These are phyloP conservation scores for Lactarius vividus DNA, from an alignment of 768 basidiomycete species.

Conservation along the genomic window DNA sequence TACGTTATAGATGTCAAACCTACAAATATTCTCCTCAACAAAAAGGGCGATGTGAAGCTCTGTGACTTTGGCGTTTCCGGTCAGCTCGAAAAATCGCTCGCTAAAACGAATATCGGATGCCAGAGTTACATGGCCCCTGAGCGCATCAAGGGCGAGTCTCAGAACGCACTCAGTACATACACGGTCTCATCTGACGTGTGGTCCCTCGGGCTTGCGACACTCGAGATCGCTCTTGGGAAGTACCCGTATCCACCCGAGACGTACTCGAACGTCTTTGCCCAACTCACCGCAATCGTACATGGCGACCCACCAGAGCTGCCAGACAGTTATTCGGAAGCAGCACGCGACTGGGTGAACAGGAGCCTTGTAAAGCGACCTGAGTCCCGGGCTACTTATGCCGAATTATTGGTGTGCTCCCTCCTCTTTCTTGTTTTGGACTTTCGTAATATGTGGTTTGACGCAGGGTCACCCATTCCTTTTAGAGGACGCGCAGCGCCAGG, in stretches of 20 bases:
- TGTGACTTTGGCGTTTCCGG: conserved; percentile 99
- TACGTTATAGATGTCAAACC: conserved; percentile 77
- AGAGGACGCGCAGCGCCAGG: conserved; percentile 54
- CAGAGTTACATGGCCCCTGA: conserved; percentile 99
- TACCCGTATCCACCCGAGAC: conserved; percentile 99
- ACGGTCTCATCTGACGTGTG: conserved; percentile 97
- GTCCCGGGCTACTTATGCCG: conserved; percentile 75
- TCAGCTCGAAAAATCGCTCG: conserved; percentile 92
- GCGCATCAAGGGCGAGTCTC: conserved; percentile 92
- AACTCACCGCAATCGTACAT: conserved; percentile 93
- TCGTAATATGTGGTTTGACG: background rate
- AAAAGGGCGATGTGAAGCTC: conserved; percentile 85
- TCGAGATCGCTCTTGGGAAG: conserved; percentile 85
- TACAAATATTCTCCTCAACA: conserved; percentile 89
- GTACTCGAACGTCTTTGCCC: conserved; percentile 95
- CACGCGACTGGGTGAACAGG: conserved; percentile 76
- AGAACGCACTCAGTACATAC: conserved; percentile 82
- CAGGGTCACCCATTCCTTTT: conserved; percentile 80
- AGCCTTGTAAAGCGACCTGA: conserved; percentile 84
- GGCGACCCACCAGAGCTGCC: conserved; percentile 90
- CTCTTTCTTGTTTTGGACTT: background rate
- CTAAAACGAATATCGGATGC: conserved; percentile 98
- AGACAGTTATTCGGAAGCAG: conserved; percentile 59
- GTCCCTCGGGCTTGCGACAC: conserved; percentile 92
- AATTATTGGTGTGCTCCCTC: conserved; percentile 55